Evolutionary conservation across 495 filamentous ascomycete genomes (phyloP).

Genomic region (Elaphomyces granulatus): DNA sequence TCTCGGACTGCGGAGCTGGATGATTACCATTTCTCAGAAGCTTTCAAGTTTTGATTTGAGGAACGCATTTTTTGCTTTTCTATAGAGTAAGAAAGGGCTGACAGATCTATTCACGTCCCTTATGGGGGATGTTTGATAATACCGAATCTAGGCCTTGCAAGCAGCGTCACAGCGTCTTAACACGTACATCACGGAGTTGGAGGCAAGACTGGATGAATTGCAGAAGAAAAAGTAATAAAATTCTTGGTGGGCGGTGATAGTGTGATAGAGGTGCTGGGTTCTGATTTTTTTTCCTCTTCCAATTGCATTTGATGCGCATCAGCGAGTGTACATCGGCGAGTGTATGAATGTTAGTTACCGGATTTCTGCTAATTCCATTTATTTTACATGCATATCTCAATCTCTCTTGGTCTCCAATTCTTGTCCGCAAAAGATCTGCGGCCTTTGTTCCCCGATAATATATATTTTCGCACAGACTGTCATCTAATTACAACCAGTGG

Average conservation of each 20-base stretch:
- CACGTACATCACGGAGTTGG: slow-evolving; percentile 63
- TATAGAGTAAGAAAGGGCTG: neutral
- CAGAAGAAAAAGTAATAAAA: slow-evolving; percentile 43
- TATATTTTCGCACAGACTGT: no score
- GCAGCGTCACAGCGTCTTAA: slow-evolving; percentile 73
- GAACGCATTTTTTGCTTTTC: slow-evolving; percentile 1
- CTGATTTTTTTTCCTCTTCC: slow-evolving; percentile 1
- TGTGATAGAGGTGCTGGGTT: neutral
- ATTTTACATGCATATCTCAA: no score
- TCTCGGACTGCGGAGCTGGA: no score
- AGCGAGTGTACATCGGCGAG: no score
- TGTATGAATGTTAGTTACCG: no score
- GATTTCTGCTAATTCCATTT: no score
- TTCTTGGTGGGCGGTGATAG: neutral
- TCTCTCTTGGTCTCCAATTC: no score
- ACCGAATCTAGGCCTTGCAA: slow-evolving; percentile 56
- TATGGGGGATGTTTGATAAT: neutral
- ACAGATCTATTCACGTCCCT: slow-evolving; percentile 4
- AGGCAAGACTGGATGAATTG: slow-evolving; percentile 62
- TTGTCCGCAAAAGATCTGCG: no score
- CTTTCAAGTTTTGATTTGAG: no score
- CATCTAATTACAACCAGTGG: no score
- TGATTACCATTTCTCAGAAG: no score
- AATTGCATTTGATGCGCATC: neutral
- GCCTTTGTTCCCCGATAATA: no score